phyloP scores from a whole-genome alignment of 192 early-diverging fungal genomes.

The Coemansia sp. region DNA sequence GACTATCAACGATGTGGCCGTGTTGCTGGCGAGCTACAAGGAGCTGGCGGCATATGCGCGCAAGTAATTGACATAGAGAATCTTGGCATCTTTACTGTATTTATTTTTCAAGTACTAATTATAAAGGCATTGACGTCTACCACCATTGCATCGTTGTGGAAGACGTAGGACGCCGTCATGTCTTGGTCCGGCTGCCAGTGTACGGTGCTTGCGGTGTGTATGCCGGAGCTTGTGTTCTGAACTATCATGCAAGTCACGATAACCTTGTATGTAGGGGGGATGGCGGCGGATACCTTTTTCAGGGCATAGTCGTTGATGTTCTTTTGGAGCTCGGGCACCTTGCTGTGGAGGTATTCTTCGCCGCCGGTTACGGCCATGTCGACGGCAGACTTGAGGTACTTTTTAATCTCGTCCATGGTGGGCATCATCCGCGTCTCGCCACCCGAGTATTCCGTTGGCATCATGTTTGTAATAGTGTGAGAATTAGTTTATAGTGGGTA shows the following conservation, averaged over 20 bases:
- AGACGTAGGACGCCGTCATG: conserved; percentile 22
- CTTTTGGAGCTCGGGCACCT: conserved; percentile 23
- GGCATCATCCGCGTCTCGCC: neutral
- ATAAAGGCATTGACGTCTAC: conserved; percentile 37
- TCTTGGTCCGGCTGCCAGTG: conserved; percentile 35
- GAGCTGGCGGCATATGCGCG: conserved; percentile 31
- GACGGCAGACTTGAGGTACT: conserved; percentile 33
- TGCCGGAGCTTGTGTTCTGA: conserved; percentile 38
- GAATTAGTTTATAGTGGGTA: neutral
- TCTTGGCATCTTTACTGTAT: neutral
- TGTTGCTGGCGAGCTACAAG: conserved; percentile 42
- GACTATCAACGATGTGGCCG: conserved; percentile 35
- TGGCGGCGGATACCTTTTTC: conserved; percentile 30
- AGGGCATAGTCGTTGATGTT: conserved; percentile 44
- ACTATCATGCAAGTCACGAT: conserved; percentile 44
- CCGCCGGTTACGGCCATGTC: conserved; percentile 31
- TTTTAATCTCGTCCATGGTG: conserved; percentile 23
- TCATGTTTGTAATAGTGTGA: neutral
- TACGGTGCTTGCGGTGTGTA: conserved; percentile 32
- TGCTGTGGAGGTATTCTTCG: conserved; percentile 41
- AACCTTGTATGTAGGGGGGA: conserved; percentile 15
- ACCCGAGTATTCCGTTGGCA: neutral
- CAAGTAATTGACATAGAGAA: neutral
- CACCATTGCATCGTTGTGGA: conserved; percentile 27
- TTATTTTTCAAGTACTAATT: conserved; percentile 8